Base-by-base conservation (phyloP, 1,284 basidiomycete genomes). In the Irpex lacteus region DNA sequence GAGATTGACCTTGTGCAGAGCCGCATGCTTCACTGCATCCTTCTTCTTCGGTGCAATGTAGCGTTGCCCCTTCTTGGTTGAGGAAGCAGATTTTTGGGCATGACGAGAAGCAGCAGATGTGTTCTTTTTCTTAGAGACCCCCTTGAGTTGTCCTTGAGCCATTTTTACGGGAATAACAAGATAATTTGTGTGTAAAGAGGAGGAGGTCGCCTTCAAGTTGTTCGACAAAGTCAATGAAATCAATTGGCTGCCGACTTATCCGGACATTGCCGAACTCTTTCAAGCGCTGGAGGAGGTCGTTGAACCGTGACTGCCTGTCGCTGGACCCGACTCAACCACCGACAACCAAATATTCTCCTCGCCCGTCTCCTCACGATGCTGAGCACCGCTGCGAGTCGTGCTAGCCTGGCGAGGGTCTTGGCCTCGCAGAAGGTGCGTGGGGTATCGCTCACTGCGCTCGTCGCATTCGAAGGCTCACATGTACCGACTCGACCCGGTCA, bases 1-100 rank as follows among this genome's bases (percentile, higher is more conserved):
- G 57, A 26, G 40, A 64, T 70, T 32, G 60, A 89, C 92, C 79
- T 90, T 85, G 71, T 89, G 86, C 80, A 91, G 78, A 19, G 84
- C 76, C 3, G 87, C 89, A 69, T 88, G 85, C 72, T 91, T 90
- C 65, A 93, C 82, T 34, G 87, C 77, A 5, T 77, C 76, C 7
- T 83, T 75, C 73, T 92, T 92, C 77, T 93, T 94, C 18, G 91
- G 92, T 56, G 91, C 82, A 64, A 90, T 83, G 52, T 82, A 78
- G 53, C 88, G 83, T 67, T 82, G 83, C 15, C 91, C 92, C 71
- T 93, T 94, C 78, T 92, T 94, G 37, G 83, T 77, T 40, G 85
- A 82, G 0, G 87, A 81, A 9, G 87, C 85, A 1, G 87, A 82
- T 71, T 87, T 90, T 26, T 82, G 76, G 0, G 85, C 82, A 62